phyloP scores from a whole-genome alignment of 2,329 filamentous ascomycete genomes.

The Xylaria digitata region DNA sequence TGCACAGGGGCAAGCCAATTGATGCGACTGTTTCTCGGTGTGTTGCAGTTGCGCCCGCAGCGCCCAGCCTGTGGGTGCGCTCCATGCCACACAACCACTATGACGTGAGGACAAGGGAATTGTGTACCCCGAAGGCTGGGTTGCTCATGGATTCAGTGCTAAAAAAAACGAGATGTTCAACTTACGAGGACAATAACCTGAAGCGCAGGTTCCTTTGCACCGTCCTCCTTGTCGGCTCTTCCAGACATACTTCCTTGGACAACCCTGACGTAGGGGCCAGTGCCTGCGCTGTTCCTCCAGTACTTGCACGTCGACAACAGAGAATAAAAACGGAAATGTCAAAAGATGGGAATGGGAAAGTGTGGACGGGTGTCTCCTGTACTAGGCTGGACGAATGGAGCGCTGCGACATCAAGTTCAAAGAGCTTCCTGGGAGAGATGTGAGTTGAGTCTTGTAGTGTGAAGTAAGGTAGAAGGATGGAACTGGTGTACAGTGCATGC shows the following conservation, averaged over 20 bases:
- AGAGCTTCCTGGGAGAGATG: constrained; percentile 14
- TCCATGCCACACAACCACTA: constrained; percentile 16
- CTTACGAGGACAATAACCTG: constrained; percentile 82
- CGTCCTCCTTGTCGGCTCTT: constrained; percentile 38
- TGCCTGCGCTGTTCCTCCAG: not conserved
- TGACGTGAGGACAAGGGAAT: constrained; percentile 30
- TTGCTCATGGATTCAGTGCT: not conserved
- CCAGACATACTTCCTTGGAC: constrained; percentile 29
- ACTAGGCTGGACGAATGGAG: not conserved
- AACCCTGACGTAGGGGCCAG: constrained; percentile 6
- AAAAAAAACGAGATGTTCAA: constrained; percentile 42
- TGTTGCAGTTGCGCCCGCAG: constrained; percentile 33
- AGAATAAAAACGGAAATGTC: not conserved
- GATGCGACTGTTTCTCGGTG: constrained; percentile 28
- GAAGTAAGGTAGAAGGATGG: constrained; percentile 17
- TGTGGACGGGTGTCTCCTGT: constrained; percentile 3
- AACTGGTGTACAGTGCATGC: constrained; percentile 11
- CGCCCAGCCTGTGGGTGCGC: constrained; percentile 25
- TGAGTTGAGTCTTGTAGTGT: constrained; percentile 25
- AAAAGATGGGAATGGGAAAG: constrained; percentile 1
- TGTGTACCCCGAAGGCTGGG: constrained; percentile 18
- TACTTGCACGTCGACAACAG: constrained; percentile 3
- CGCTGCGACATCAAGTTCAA: constrained; percentile 6
- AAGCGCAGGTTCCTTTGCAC: constrained; percentile 61
- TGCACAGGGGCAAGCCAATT: constrained; percentile 24